Conservation (phyloP, 192 early-diverging fungal genomes). For the Umbelopsis sp. region DNA sequence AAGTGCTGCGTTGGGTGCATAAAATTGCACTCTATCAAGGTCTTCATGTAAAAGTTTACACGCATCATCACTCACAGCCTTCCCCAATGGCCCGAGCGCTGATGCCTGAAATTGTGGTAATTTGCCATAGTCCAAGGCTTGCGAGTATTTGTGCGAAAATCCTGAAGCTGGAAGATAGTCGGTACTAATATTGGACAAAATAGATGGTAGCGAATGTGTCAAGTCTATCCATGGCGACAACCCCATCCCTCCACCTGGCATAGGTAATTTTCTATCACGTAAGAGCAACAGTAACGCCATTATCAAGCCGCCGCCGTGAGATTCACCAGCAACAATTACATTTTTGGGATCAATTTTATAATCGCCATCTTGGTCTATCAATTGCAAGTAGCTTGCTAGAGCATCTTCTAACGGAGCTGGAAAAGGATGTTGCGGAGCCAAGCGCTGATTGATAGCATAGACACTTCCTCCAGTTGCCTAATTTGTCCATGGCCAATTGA, state of each 20-base stretch:
- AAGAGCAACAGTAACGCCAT: slow-evolving; percentile 55
- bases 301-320: slow-evolving; percentile 64
- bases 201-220: slow-evolving; percentile 47
- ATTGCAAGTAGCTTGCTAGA: slow-evolving; percentile 66
- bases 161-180: slow-evolving; percentile 48
- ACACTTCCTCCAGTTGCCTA: slow-evolving; percentile 9
- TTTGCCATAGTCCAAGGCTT: slow-evolving; percentile 20
- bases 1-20: slow-evolving; percentile 43
- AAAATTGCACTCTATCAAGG: slow-evolving; percentile 42
- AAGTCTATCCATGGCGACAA: slow-evolving; percentile 68
- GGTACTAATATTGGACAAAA: slow-evolving; percentile 28
- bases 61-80: neutral
- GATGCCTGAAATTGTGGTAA: slow-evolving; percentile 19
- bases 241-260: slow-evolving; percentile 57
- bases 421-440: slow-evolving; percentile 78
- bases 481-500: neutral
- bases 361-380: slow-evolving; percentile 48
- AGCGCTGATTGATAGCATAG: slow-evolving; percentile 64
- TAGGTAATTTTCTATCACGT: slow-evolving; percentile 52
- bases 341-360: slow-evolving; percentile 48
- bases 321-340: slow-evolving; percentile 68
- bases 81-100: neutral
- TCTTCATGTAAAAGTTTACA: neutral
- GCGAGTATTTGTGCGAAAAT: slow-evolving; percentile 37
- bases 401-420: slow-evolving; percentile 81